Percentiles rank a stretch among this genome's conserved stretches.
Evolutionary conservation across 225 moss, liverwort and hornwort genomes (phyloP).

Genomic region (Straminergon stramineum): DNA sequence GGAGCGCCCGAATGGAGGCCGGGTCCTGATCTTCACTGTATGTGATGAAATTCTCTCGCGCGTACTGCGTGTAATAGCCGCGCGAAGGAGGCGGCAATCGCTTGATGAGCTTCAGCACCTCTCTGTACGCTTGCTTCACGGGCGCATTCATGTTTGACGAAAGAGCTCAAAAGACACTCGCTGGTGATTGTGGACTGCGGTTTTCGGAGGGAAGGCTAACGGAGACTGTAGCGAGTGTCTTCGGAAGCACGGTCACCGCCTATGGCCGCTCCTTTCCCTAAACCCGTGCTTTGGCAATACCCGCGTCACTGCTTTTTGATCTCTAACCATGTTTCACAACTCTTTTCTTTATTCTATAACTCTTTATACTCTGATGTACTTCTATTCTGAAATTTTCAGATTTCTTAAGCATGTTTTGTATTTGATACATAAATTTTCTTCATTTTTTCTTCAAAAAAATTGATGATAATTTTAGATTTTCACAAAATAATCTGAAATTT

Average conservation of each 20-base stretch:
- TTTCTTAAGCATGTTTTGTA: background rate
- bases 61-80: conserved; percentile 38
- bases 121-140: conserved; percentile 35
- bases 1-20: background rate
- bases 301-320: background rate
- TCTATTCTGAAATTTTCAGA: background rate
- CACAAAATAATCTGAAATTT: background rate
- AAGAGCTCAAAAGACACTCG: background rate
- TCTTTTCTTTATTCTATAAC: too few species aligned
- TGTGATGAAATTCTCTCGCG: conserved; percentile 45
- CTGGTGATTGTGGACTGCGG: background rate
- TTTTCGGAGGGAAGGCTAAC: background rate
- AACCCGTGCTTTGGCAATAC: background rate
- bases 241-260: background rate
- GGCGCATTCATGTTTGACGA: background rate
- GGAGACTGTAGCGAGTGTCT: background rate
- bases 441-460: rapidly evolving
- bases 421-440: background rate
- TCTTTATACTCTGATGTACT: background rate
- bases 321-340: background rate
- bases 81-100: conserved; percentile 18
- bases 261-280: background rate
- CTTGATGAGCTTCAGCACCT: conserved; percentile 35
- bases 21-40: conserved; percentile 39
- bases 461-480: background rate